Evolutionary conservation across 441 rosid genomes (phyloP).

Genomic region (Euphorbia schlechtendalii): DNA sequence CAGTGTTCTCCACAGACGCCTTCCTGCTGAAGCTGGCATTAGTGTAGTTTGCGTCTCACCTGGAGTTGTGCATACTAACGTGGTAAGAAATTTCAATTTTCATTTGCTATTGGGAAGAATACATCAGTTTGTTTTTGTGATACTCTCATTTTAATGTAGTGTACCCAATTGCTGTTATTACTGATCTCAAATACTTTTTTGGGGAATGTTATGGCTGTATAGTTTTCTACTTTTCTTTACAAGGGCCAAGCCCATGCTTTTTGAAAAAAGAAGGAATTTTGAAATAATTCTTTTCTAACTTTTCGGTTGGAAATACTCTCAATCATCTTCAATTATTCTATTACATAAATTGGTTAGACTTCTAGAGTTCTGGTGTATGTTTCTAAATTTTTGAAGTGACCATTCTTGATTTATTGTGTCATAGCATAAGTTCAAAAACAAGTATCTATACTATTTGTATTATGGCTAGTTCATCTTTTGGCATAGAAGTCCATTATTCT

Average conservation of each 20-base stretch:
- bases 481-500: no score
- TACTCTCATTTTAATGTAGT: background rate
- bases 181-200: background rate
- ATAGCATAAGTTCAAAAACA: no score
- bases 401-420: no score
- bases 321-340: background rate
- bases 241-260: background rate
- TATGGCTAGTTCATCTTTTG: background rate
- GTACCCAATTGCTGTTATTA: no score
- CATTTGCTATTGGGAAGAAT: no score
- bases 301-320: background rate
- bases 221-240: background rate
- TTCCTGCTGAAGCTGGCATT: conserved; percentile 91
- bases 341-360: background rate
- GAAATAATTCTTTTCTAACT: background rate
- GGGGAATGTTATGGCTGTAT: background rate
- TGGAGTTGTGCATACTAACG: conserved; percentile 85
- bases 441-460: background rate
- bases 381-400: background rate
- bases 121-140: no score
- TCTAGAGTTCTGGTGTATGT: background rate
- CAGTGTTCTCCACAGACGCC: conserved; percentile 67
- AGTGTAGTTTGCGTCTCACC: conserved; percentile 80
- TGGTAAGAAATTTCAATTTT: no score
- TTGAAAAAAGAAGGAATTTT: no score